Conservation (phyloP, 2,329 filamentous ascomycete species). For the Iodosphaeria phyllophila region DNA sequence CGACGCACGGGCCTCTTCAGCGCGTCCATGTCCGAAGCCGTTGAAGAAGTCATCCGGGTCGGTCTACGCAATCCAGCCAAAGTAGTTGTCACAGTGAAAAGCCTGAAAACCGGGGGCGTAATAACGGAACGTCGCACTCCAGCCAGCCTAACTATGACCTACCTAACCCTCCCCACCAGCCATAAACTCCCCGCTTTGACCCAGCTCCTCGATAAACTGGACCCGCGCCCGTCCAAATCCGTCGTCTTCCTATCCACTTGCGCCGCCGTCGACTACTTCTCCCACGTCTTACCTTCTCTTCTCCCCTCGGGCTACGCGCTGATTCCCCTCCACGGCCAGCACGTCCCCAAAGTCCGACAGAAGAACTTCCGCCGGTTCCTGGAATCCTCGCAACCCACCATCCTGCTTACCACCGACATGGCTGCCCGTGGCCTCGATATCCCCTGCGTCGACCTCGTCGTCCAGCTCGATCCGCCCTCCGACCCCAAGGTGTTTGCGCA, state of each 20-base stretch:
- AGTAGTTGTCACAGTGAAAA: constrained; percentile 83
- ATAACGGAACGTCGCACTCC: constrained; percentile 74
- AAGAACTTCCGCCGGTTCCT: constrained; percentile 76
- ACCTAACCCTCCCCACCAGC: constrained; percentile 54
- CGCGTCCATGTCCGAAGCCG: constrained; percentile 87
- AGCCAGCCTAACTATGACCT: constrained; percentile 82
- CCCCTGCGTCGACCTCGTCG: constrained; percentile 74
- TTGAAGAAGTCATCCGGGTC: constrained; percentile 81
- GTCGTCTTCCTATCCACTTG: constrained; percentile 92
- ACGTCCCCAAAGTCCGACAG: constrained; percentile 69
- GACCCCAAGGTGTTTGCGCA: constrained; percentile 95
- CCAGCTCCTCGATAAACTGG: constrained; percentile 48
- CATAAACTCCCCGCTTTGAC: constrained; percentile 64
- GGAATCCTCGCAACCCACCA: constrained; percentile 51
- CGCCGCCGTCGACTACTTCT: constrained; percentile 87
- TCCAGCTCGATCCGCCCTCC: constrained; percentile 67
- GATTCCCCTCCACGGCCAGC: constrained; percentile 79
- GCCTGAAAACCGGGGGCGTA: constrained; percentile 41
- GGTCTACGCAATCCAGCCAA: constrained; percentile 89
- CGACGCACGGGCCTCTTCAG: constrained; percentile 85
- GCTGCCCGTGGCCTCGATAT: constrained; percentile 84
- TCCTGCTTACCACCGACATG: constrained; percentile 84
- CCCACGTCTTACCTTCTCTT: constrained; percentile 56
- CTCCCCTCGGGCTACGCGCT: constrained; percentile 51
- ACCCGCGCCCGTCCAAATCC: constrained; percentile 61